These are phyloP conservation scores for Parastagonospora avenae DNA, from an alignment of 2,329 filamentous ascomycete genomes.

Conservation along the genomic window DNA sequence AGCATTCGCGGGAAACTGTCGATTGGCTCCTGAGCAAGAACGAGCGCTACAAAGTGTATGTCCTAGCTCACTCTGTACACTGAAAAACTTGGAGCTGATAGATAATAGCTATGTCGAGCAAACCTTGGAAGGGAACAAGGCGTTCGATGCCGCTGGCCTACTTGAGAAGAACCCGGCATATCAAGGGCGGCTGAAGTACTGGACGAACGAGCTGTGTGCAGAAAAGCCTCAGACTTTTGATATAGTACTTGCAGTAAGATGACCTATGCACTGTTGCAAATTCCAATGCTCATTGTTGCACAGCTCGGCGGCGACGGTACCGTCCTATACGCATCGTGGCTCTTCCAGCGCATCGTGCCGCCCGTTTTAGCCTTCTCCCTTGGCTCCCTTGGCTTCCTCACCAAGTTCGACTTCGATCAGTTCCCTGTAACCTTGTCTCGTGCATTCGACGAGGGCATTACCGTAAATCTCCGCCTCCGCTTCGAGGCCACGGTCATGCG, in stretches of 20 bases:
- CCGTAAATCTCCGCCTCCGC: conserved; percentile 81
- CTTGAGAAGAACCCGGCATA: conserved; percentile 64
- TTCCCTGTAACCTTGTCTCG: conserved; percentile 71
- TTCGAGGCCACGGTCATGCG: conserved; percentile 97
- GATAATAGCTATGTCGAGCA: conserved; percentile 69
- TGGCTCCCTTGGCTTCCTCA: conserved; percentile 91
- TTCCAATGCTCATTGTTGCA: conserved; percentile 5
- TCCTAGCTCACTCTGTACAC: conserved; percentile 9
- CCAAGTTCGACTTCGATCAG: conserved; percentile 89
- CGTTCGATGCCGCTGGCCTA: conserved; percentile 75
- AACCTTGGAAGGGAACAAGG: conserved; percentile 70
- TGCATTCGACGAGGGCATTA: conserved; percentile 82
- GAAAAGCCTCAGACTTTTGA: conserved; percentile 86
- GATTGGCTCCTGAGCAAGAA: conserved; percentile 80
- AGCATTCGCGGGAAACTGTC: conserved; percentile 75
- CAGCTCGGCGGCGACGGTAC: conserved; percentile 91
- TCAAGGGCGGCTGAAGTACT: conserved; percentile 72
- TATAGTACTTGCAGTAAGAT: conserved; percentile 76
- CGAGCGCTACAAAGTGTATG: conserved; percentile 73
- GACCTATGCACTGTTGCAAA: neutral
- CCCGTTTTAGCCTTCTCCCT: conserved; percentile 90
- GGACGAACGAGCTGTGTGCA: conserved; percentile 79
- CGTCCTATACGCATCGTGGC: conserved; percentile 92
- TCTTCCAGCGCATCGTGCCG: conserved; percentile 94
- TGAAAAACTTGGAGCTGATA: conserved; percentile 1